phyloP scores from a whole-genome alignment of 805 yeast species.

The Candida lessepsii region DNA sequence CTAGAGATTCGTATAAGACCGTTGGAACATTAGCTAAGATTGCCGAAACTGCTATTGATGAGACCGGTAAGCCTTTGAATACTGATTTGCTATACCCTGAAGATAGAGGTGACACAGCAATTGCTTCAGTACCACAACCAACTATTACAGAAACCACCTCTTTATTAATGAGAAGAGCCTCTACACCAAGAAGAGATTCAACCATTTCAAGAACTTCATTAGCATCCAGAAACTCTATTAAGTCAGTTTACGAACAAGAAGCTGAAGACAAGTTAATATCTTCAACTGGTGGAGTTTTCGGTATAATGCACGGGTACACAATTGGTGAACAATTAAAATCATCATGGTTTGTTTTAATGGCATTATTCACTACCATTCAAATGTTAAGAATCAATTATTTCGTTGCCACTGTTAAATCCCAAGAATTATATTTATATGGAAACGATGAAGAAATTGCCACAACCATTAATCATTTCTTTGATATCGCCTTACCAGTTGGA shows the following conservation, averaged over 20 bases:
- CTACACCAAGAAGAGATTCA: conserved; percentile 26
- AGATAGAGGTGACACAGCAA: conserved; percentile 26
- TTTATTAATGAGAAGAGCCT: conserved; percentile 35
- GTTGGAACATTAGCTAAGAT: conserved; percentile 65
- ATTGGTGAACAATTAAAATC: conserved; percentile 51
- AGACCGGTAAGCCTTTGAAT: conserved; percentile 58
- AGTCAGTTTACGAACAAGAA: conserved; percentile 64
- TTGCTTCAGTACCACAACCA: conserved; percentile 24
- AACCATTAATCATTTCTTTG: conserved; percentile 70
- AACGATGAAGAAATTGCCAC: conserved; percentile 50
- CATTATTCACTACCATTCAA: conserved; percentile 76
- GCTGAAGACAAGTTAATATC: conserved; percentile 55
- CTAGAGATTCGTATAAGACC: conserved; percentile 70
- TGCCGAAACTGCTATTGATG: conserved; percentile 72
- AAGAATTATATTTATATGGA: conserved; percentile 70
- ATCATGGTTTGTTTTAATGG: conserved; percentile 78
- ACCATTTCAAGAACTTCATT: conserved; percentile 31
- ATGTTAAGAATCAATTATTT: conserved; percentile 92
- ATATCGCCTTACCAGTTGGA: conserved; percentile 83
- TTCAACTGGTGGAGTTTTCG: conserved; percentile 69
- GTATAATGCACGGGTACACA: conserved; percentile 67
- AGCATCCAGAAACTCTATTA: conserved; percentile 37
- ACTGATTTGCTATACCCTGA: conserved; percentile 41
- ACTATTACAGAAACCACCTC: conserved; percentile 42
- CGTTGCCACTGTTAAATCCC: conserved; percentile 84